Evolutionary conservation across 257 asterid genomes (phyloP).

Genomic region (Nemophila menziesii): DNA sequence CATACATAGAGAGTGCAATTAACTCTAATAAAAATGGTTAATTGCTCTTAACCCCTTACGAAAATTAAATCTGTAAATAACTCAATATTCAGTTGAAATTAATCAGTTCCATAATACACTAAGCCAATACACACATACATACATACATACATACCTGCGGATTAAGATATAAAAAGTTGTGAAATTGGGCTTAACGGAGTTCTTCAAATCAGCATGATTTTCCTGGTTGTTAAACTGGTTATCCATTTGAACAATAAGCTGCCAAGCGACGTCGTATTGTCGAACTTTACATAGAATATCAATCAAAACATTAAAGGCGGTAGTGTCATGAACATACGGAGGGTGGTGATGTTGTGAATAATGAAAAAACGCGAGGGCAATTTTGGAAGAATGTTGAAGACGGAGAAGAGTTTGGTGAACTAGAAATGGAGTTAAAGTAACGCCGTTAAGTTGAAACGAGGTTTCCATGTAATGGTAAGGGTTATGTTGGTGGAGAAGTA

Average conservation of each 20-base stretch:
- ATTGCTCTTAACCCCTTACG: no score
- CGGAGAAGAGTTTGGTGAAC: constrained; percentile 83
- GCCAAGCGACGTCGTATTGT: constrained; percentile 85
- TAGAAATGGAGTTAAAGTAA: constrained; percentile 40
- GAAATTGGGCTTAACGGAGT: constrained; percentile 39
- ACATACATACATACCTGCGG: constrained; percentile 13
- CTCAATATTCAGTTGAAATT: no score
- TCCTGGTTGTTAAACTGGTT: neutral
- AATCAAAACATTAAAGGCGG: constrained; percentile 51
- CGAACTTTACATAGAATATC: constrained; percentile 64
- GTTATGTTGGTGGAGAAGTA: constrained; percentile 70
- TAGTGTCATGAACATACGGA: constrained; percentile 31
- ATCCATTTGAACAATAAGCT: constrained; percentile 62
- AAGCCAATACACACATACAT: neutral
- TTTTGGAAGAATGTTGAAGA: constrained; percentile 52
- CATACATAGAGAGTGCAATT: no score
- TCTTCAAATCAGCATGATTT: neutral
- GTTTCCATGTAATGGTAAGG: constrained; percentile 90
- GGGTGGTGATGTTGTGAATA: constrained; percentile 28
- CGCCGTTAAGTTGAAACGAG: constrained; percentile 61
- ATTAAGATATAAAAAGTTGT: constrained; percentile 65
- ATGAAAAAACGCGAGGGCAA: constrained; percentile 74
- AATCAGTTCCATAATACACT: neutral
- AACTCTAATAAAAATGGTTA: no score
- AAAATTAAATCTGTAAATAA: no score